Conservation (phyloP, 495 filamentous ascomycete genomes). For the Neurospora sp. region DNA sequence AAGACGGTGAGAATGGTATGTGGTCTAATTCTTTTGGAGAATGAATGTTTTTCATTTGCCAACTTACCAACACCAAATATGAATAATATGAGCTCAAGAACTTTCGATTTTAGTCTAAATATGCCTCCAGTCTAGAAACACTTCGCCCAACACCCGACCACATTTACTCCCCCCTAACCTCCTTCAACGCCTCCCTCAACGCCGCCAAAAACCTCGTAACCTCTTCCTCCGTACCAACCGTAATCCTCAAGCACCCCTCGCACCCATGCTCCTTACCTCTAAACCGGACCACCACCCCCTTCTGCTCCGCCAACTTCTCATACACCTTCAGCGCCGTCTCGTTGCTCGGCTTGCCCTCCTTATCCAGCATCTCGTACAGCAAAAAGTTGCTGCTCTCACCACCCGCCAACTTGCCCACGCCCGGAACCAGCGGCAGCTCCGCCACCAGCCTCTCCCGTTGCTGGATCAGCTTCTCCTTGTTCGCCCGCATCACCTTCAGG, state of each 20-base stretch:
- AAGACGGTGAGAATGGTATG: background rate
- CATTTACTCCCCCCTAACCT: slow-evolving; percentile 28
- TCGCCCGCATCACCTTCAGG: slow-evolving; percentile 57
- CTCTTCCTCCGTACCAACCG: slow-evolving; percentile 83
- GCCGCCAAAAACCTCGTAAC: slow-evolving; percentile 66
- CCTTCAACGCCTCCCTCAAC: slow-evolving; percentile 49
- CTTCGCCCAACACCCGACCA: background rate
- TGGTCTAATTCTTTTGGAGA: background rate
- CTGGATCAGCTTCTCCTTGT: slow-evolving; percentile 54
- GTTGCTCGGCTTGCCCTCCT: slow-evolving; percentile 66
- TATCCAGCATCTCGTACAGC: slow-evolving; percentile 74
- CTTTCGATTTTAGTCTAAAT: background rate
- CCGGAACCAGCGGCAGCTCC: slow-evolving; percentile 64
- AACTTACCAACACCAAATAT: background rate
- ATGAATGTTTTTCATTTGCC: background rate
- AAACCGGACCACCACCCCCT: slow-evolving; percentile 87
- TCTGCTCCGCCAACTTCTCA: slow-evolving; percentile 72
- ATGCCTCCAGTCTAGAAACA: background rate
- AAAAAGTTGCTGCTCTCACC: slow-evolving; percentile 81
- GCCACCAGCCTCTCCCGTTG: slow-evolving; percentile 67
- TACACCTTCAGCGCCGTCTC: slow-evolving; percentile 66
- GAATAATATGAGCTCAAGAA: background rate
- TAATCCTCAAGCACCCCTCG: slow-evolving; percentile 78
- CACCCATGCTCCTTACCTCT: slow-evolving; percentile 87
- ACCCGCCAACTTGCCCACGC: slow-evolving; percentile 73